Evolutionary conservation across 2,329 filamentous ascomycete genomes (phyloP).

Genomic region (Orbilia quercus): DNA sequence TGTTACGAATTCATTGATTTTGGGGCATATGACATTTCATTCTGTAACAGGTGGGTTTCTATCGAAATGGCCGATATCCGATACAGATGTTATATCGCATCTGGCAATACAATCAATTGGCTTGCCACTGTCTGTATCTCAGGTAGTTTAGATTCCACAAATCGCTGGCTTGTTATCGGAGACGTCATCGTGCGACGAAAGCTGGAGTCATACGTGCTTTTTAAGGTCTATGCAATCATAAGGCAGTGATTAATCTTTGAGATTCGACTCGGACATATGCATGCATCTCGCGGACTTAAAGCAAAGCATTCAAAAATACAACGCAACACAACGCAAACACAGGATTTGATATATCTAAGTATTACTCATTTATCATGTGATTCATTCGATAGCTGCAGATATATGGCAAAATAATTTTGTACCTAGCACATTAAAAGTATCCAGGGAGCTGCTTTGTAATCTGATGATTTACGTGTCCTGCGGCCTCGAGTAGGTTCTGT

Average conservation of each 20-base stretch:
- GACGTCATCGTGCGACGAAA: constrained; percentile 29
- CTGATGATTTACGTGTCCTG: not conserved
- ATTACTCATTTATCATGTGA: constrained; percentile 56
- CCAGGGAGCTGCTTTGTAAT: constrained; percentile 5
- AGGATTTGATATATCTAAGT: not conserved
- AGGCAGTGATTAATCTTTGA: too few species aligned
- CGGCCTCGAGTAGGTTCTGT: not conserved
- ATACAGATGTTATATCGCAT: constrained; percentile 9
- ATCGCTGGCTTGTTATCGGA: not conserved
- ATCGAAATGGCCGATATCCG: not conserved
- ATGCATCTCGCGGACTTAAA: constrained; percentile 14
- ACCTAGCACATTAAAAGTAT: not conserved
- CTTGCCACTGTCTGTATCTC: too few species aligned
- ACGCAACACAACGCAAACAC: constrained; percentile 43
- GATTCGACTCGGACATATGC: not conserved
- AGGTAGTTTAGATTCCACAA: constrained; percentile 8
- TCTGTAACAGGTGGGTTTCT: constrained; percentile 36
- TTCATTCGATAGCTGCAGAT: constrained; percentile 13
- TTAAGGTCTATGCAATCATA: not conserved
- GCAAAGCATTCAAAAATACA: constrained; percentile 31
- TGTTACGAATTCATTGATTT: constrained; percentile 46
- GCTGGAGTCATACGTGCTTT: constrained; percentile 13
- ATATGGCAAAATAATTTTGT: constrained; percentile 5
- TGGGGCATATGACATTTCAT: constrained; percentile 12
- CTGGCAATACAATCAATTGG: too few species aligned